phyloP scores from a whole-genome alignment of 2,329 filamentous ascomycete species.

The Cladophialophora chaetospira region DNA sequence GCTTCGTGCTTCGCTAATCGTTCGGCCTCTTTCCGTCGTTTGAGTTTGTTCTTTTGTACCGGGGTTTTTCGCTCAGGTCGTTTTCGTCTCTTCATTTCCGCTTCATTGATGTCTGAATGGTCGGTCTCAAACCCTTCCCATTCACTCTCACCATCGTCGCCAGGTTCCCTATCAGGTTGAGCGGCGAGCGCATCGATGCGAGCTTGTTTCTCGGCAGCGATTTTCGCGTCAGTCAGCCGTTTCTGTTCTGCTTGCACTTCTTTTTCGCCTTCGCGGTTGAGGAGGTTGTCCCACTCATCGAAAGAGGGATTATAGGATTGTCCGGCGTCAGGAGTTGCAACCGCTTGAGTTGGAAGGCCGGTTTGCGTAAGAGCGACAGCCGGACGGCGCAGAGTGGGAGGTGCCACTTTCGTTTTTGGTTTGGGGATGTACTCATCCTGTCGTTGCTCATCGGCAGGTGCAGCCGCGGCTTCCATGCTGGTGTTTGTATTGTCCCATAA shows the following conservation, averaged over 20 bases:
- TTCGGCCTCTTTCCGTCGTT: constrained; percentile 86
- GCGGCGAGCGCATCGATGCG: constrained; percentile 72
- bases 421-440: constrained; percentile 68
- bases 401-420: constrained; percentile 67
- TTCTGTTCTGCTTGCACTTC: constrained; percentile 77
- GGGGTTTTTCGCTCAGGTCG: constrained; percentile 82
- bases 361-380: constrained; percentile 81
- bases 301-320: constrained; percentile 93
- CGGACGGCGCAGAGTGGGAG: constrained; percentile 71
- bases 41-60: constrained; percentile 81
- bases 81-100: constrained; percentile 71
- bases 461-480: constrained; percentile 26
- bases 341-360: constrained; percentile 76
- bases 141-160: constrained; percentile 83
- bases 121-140: constrained; percentile 90
- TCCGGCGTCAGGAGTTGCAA: constrained; percentile 76
- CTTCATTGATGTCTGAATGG: constrained; percentile 61
- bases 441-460: constrained; percentile 39
- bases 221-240: constrained; percentile 67
- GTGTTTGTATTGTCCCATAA: constrained; percentile 67
- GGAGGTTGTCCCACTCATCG: constrained; percentile 77
- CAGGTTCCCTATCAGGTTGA: constrained; percentile 72
- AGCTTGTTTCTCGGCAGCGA: constrained; percentile 59
- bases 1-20: constrained; percentile 72
- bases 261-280: constrained; percentile 74